Evolutionary conservation across 768 basidiomycete species (phyloP), one percentile per base, ranked within the genome.

Genomic region (Tricholoma sp.): DNA sequence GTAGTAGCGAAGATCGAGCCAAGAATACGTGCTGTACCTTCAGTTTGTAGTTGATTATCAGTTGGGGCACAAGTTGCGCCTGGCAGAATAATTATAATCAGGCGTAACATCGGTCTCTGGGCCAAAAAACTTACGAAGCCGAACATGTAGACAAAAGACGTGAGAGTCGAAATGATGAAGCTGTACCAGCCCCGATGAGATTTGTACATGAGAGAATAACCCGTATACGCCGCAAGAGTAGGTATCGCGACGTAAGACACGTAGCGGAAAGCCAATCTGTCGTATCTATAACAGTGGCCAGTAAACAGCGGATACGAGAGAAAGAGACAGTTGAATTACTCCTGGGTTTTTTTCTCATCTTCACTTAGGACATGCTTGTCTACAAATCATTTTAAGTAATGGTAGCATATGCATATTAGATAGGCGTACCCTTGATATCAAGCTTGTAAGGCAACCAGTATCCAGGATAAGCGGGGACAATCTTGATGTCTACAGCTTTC

Each of bases 341-440:
- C 94, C 70, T 98, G 94, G 9, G 96, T 98, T 74, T 89, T 95
- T 79, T 90, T 94, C 75, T 99, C 97, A 66, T 98, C 95, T 66
- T 97, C 95, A 61, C 80, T 90, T n/a, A 98, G 79, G 52, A 94
- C 87, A 67, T 98, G 94, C 71, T 98, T 98, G 77, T 98, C 97
- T 81, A 79, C 35, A 37, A 53, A 45, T 56, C 35, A 50, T 35
- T 51, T 52, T 41, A 50, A 37, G 50, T 46, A 32, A 59, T 49
- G 41, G 34, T 59, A 34, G 60, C 57, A 50, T 57, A 62, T 57
- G 57, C 58, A 54, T 60, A 12, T 24, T 54, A 59, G 24, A 52
- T 32, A 54, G 32, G 57, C 76, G 57, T 69, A 90, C 92, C 91
- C 76, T 85, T 90, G 65, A 98, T 85, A 37, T 85, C 80, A 57